Percentiles rank a stretch among this genome's conserved stretches.
Evolutionary conservation across 768 basidiomycete genomes (phyloP).

Genomic region (Leccinum incarnatum): DNA sequence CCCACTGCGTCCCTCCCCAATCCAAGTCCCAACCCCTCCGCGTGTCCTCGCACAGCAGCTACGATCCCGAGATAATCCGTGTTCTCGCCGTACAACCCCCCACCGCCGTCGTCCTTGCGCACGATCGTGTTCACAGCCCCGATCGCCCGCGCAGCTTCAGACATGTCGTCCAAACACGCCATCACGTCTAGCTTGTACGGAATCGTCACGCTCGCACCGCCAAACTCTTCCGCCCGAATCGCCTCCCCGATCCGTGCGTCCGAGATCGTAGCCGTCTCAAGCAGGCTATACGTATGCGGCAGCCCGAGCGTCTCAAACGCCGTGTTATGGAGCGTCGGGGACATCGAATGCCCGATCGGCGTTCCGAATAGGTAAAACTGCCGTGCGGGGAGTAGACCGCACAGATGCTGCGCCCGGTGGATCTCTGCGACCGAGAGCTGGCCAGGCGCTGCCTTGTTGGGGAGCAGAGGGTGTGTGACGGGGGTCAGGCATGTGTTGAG

Average conservation of each 20-base stretch:
- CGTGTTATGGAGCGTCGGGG: constrained; percentile 91
- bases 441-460: constrained; percentile 86
- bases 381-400: constrained; percentile 73
- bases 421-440: constrained; percentile 89
- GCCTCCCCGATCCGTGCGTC: constrained; percentile 44
- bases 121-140: constrained; percentile 96
- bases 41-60: constrained; percentile 45
- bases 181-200: constrained; percentile 93
- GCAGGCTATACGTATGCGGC: constrained; percentile 76
- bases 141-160: constrained; percentile 78
- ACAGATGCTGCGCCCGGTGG: constrained; percentile 72
- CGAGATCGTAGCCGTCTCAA: constrained; percentile 69
- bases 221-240: constrained; percentile 70
- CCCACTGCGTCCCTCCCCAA: constrained; percentile 36
- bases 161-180: constrained; percentile 72
- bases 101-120: constrained; percentile 29
- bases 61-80: constrained; percentile 94
- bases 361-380: constrained; percentile 86
- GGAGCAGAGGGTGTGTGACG: constrained; percentile 86
- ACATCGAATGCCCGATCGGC: constrained; percentile 87
- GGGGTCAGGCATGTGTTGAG: constrained; percentile 86
- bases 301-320: constrained; percentile 79
- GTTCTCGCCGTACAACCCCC: constrained; percentile 83
- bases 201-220: constrained; percentile 96
- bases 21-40: constrained; percentile 25